Evolutionary conservation across 73 alveolate species (phyloP).

Genomic region (Paramecium tetraurelia): DNA sequence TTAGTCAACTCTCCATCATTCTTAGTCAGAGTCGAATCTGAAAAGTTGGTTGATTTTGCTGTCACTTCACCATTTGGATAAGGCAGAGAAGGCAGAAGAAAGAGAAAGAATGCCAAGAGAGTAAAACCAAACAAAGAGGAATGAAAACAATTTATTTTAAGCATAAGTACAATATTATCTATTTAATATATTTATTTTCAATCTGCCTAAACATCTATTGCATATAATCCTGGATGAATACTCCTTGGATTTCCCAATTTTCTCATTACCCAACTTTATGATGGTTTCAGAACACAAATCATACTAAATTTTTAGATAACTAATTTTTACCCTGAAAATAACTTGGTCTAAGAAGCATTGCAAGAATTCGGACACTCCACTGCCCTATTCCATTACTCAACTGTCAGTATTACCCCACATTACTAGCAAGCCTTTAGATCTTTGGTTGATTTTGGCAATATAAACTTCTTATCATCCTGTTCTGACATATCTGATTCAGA

Average conservation of each 20-base stretch:
- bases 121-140: conserved; percentile 66
- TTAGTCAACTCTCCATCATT: conserved; percentile 95
- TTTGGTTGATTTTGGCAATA: background rate
- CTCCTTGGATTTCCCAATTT: background rate
- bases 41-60: conserved; percentile 91
- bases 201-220: conserved; percentile 15
- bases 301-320: background rate
- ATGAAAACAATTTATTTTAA: background rate
- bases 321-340: background rate
- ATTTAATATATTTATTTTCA: background rate
- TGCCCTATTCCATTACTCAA: background rate
- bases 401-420: background rate
- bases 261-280: conserved; percentile 24
- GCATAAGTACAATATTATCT: conserved; percentile 16
- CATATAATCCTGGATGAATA: conserved; percentile 20
- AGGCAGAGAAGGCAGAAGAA: conserved; percentile 85
- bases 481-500: background rate
- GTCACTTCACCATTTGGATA: conserved; percentile 82
- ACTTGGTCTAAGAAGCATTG: background rate
- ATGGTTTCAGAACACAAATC: conserved; percentile 26
- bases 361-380: conserved; percentile 9
- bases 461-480: background rate
- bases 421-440: background rate
- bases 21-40: conserved; percentile 95
- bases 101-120: conserved; percentile 81